Evolutionary conservation across 2,329 filamentous ascomycete genomes (phyloP).

Genomic region (Exophiala alcalophila): DNA sequence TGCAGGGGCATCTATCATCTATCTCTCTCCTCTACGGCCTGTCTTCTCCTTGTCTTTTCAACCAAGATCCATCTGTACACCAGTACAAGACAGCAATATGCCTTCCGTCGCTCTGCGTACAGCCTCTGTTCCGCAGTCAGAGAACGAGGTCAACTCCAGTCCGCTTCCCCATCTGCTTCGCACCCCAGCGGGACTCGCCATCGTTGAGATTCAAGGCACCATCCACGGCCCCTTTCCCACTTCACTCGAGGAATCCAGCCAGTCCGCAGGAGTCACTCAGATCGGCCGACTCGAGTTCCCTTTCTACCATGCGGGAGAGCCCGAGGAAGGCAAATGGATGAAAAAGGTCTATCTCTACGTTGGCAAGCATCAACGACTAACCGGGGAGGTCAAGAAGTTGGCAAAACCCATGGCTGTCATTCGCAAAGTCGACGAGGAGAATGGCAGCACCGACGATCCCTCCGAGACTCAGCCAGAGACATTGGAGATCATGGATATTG

Average conservation of each 20-base stretch:
- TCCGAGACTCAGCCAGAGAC: too few relatives aligned
- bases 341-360: slow-evolving; percentile 85
- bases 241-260: slow-evolving; percentile 21
- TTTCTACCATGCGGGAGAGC: slow-evolving; percentile 58
- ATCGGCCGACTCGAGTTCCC: slow-evolving; percentile 78
- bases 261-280: slow-evolving; percentile 43
- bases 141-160: slow-evolving; percentile 36
- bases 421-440: slow-evolving; percentile 48
- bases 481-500: slow-evolving; percentile 80
- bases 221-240: slow-evolving; percentile 66
- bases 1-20: too few relatives aligned
- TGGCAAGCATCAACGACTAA: slow-evolving; percentile 82
- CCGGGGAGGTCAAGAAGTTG: slow-evolving; percentile 86
- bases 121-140: slow-evolving; percentile 19
- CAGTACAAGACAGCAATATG: slow-evolving; percentile 32
- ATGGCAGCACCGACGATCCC: slow-evolving; percentile 31
- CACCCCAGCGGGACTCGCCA: slow-evolving; percentile 82
- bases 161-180: slow-evolving; percentile 79
- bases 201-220: slow-evolving; percentile 88
- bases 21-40: neutral
- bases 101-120: slow-evolving; percentile 43
- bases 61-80: too few relatives aligned
- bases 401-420: slow-evolving; percentile 76
- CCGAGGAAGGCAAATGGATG: slow-evolving; percentile 72
- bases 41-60: too few relatives aligned